Conservation (phyloP, 495 filamentous ascomycete species). For the Recurvomyces mirabilis region DNA sequence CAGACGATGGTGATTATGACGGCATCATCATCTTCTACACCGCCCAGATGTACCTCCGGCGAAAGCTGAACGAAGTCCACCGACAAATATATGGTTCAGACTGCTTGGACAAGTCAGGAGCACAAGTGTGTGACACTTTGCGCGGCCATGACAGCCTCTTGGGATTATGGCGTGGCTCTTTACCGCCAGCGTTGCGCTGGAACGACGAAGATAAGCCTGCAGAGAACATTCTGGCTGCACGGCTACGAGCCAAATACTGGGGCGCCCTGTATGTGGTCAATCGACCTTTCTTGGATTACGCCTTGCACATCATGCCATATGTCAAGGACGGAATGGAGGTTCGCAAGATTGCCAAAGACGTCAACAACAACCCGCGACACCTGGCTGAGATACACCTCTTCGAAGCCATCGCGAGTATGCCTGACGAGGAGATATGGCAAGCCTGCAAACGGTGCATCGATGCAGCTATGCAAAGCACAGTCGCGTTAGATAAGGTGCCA, state of each 20-base stretch:
- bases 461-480: constrained; percentile 73
- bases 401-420: constrained; percentile 16
- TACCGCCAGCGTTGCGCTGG: constrained; percentile 49
- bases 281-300: constrained; percentile 61
- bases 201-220: constrained; percentile 48
- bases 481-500: constrained; percentile 57
- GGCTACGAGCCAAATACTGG: constrained; percentile 87
- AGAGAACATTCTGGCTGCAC: constrained; percentile 66
- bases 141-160: constrained; percentile 22
- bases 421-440: constrained; percentile 32
- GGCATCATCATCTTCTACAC: constrained; percentile 53
- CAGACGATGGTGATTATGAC: neutral
- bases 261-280: constrained; percentile 85
- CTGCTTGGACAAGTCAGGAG: neutral
- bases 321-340: constrained; percentile 3
- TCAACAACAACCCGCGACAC: constrained; percentile 12
- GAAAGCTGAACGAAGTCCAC: constrained; percentile 74
- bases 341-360: constrained; percentile 11
- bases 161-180: constrained; percentile 33
- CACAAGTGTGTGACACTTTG: constrained; percentile 7
- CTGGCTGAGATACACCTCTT: constrained; percentile 17
- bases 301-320: constrained; percentile 39
- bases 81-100: constrained; percentile 35
- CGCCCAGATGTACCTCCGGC: constrained; percentile 75
- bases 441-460: constrained; percentile 42